Conservation (phyloP, 495 filamentous ascomycete species). For the Aspergillus heteromorphus region DNA sequence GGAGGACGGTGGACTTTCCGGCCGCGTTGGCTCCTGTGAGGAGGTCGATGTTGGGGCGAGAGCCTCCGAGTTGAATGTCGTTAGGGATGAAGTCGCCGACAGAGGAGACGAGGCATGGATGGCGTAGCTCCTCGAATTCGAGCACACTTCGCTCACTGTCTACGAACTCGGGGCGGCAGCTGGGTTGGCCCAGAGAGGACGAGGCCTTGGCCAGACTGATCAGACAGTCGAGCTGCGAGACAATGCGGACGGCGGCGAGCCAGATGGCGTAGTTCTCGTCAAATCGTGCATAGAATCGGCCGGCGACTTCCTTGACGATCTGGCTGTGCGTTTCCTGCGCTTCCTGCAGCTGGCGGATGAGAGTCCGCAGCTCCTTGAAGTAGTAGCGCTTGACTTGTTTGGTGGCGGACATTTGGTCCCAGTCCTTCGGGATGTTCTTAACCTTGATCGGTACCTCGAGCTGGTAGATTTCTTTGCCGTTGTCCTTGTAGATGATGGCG, state of each 20-base stretch:
- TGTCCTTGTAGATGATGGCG: slow-evolving; percentile 77
- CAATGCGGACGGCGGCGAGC: slow-evolving; percentile 79
- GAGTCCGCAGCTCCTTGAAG: slow-evolving; percentile 70
- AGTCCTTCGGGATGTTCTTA: slow-evolving; percentile 74
- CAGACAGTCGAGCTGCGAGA: slow-evolving; percentile 90
- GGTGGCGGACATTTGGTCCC: slow-evolving; percentile 96
- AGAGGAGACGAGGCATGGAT: slow-evolving; percentile 86
- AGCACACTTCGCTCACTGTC: slow-evolving; percentile 78
- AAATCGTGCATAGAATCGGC: slow-evolving; percentile 80
- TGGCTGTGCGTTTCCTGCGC: slow-evolving; percentile 92
- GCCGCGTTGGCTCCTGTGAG: slow-evolving; percentile 96
- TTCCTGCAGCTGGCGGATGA: slow-evolving; percentile 84
- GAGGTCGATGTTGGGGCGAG: slow-evolving; percentile 75
- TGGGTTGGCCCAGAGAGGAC: slow-evolving; percentile 71
- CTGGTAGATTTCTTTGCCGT: slow-evolving; percentile 96
- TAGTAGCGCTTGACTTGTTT: slow-evolving; percentile 91
- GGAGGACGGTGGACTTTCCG: slow-evolving; percentile 95
- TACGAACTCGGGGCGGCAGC: slow-evolving; percentile 83
- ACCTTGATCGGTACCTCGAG: slow-evolving; percentile 84
- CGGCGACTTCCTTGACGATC: slow-evolving; percentile 80
- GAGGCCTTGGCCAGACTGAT: slow-evolving; percentile 90
- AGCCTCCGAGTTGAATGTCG: slow-evolving; percentile 81
- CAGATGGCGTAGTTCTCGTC: slow-evolving; percentile 83
- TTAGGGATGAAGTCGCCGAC: slow-evolving; percentile 97
- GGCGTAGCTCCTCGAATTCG: slow-evolving; percentile 86